Evolutionary conservation across 2,329 filamentous ascomycete species (phyloP).

Genomic region (Fusarium pseudograminearum): DNA sequence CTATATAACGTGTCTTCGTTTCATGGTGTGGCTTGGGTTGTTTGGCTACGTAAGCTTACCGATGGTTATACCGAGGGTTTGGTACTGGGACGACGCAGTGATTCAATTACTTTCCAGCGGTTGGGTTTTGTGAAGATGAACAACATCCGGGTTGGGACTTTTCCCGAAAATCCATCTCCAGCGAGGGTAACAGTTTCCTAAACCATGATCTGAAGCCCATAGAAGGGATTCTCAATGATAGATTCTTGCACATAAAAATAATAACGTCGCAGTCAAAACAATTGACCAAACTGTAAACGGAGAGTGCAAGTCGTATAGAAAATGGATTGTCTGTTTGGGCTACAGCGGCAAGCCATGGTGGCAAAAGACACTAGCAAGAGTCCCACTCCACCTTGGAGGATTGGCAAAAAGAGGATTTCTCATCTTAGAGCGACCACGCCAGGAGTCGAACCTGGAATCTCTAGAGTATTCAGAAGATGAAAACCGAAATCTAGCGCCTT

Average conservation of each 20-base stretch:
- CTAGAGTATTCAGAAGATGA: neutral
- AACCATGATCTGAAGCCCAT: neutral
- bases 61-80: neutral
- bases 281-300: too few species aligned
- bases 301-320: too few species aligned
- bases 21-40: neutral
- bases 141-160: too few species aligned
- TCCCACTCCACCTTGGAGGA: too few species aligned
- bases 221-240: too few species aligned
- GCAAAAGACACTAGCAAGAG: too few species aligned
- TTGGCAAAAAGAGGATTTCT: neutral
- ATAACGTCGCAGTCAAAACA: too few species aligned
- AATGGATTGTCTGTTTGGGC: too few species aligned
- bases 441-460: neutral
- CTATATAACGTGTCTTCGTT: neutral
- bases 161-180: neutral
- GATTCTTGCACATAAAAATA: too few species aligned
- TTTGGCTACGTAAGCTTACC: neutral
- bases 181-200: neutral
- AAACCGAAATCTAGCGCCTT: neutral
- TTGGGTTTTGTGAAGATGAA: neutral
- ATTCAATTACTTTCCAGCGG: neutral
- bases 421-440: neutral
- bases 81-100: neutral
- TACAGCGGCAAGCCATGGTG: too few species aligned